Conservation (phyloP, 1,284 basidiomycete species). For the Ustilago xerochloae region DNA sequence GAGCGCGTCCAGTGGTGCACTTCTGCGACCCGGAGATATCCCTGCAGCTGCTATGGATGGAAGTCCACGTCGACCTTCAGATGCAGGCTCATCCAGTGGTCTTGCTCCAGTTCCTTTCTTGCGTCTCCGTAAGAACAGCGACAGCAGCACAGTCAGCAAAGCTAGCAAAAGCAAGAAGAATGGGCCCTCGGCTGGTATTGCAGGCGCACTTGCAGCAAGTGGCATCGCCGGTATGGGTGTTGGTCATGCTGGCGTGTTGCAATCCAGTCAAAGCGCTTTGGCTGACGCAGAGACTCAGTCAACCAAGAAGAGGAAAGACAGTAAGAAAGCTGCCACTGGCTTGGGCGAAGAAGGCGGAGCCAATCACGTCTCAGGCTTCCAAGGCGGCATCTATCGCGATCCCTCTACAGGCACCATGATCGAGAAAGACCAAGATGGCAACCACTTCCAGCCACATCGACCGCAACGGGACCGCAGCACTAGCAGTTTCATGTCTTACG, state of each 20-base stretch:
- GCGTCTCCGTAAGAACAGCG: constrained; percentile 52
- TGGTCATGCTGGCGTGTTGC: constrained; percentile 38
- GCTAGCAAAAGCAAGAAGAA: constrained; percentile 22
- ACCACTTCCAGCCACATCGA: constrained; percentile 15
- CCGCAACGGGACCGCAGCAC: constrained; percentile 33
- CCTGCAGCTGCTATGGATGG: constrained; percentile 4
- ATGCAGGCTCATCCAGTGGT: constrained; percentile 23
- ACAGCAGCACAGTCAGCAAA: constrained; percentile 37
- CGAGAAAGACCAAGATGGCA: constrained; percentile 45
- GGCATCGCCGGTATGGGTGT: constrained; percentile 59
- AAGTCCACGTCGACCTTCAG: constrained; percentile 39
- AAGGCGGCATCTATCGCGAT: constrained; percentile 56
- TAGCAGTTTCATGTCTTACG: constrained; percentile 45
- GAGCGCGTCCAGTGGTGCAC: constrained; percentile 36
- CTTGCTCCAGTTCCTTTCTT: constrained; percentile 24
- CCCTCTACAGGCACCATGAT: constrained; percentile 48
- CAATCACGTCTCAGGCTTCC: constrained; percentile 23
- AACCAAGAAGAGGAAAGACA: constrained; percentile 24
- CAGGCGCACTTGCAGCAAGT: constrained; percentile 59
- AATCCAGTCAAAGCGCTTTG: constrained; percentile 31
- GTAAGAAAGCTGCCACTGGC: constrained; percentile 2
- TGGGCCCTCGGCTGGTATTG: constrained; percentile 48
- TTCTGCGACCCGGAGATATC: constrained; percentile 33
- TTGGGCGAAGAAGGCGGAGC: constrained; percentile 3
- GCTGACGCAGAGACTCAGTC: constrained; percentile 15